Evolutionary conservation across 345 rosid genomes (phyloP), one percentile per base, ranked within the genome.

Genomic region (Lumnitzera littorea): DNA sequence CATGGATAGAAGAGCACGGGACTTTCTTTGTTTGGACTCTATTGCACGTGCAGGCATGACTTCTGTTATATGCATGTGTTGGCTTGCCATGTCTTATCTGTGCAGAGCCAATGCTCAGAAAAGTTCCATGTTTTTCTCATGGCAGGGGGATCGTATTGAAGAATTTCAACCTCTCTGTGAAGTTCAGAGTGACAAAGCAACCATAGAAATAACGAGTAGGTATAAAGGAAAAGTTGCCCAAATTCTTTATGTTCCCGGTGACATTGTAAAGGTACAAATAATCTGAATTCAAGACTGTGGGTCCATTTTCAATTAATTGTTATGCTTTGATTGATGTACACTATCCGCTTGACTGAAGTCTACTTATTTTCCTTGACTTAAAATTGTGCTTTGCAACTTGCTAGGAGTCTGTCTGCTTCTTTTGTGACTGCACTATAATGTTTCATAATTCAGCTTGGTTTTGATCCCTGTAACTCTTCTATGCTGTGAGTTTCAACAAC

Each of bases 131-230:
- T 27, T 11, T 12, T 73, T 61, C 27, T 25, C 48, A 7, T 72
- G 76, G 56, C 69, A 89, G 98, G 98, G 96, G 1, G 96, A 89
- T 76, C 63, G 48, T 69, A 73, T 92, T 12, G 96, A 89, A 57
- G 98, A 92, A 75, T 89, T 89, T 75, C 96, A 92, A 67, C 96
- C 88, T n/a, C 77, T 89, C 6, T 89, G 98, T 60, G 98, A 89
- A 84, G 96, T 92, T 66, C 98, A 92, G 71, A 92, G 98, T 17
- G 98, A 92, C 73, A 92, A 92, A 72, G 98, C 98, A 47, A 89
- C 96, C 0, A 89, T 92, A 53, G 96, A 87, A 72, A 92, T 92
- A 51, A 92, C 98, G 0, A 92, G 98, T 58, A 89, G 96, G n/a
- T 92, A 87, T 69, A 81, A 78, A 61, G 98, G 98, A 50, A 92